phyloP scores from a whole-genome alignment of 2,329 filamentous ascomycete species.

The Xylaria sp. region DNA sequence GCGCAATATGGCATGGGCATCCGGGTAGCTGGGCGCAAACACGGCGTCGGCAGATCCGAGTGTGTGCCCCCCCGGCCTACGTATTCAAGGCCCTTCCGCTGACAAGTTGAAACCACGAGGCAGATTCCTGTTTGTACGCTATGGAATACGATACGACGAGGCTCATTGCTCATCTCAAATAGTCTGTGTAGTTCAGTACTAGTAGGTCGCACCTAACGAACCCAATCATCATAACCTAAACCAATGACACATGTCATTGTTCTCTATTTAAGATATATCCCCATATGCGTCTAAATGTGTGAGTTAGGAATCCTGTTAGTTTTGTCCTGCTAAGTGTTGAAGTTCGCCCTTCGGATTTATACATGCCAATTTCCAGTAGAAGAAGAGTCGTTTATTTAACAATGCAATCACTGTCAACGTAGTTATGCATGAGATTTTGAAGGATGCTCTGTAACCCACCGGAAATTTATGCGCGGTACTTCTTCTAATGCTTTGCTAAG shows the following conservation, averaged over 20 bases:
- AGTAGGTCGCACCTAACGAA: neutral
- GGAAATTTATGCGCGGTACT: neutral
- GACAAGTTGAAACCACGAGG: constrained; percentile 8
- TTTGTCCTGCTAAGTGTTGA: neutral
- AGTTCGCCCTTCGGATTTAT: neutral
- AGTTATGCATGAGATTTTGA: neutral
- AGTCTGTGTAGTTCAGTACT: too few species aligned
- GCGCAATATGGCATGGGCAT: constrained; percentile 4
- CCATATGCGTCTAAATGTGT: neutral
- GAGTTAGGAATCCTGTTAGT: neutral
- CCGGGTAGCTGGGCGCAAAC: constrained; percentile 13
- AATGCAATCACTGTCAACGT: neutral
- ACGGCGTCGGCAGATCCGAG: constrained; percentile 18
- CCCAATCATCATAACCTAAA: neutral
- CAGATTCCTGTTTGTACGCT: neutral
- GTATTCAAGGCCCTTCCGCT: neutral
- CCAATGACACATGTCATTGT: neutral
- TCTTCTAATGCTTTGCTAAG: too few species aligned
- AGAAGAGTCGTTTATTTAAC: too few species aligned
- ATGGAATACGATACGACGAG: neutral
- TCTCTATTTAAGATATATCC: neutral
- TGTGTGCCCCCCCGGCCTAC: neutral
- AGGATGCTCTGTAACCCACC: neutral
- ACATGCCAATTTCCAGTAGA: neutral
- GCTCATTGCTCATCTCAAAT: neutral